Evolutionary conservation across 2,329 filamentous ascomycete genomes (phyloP), one percentile per base, ranked within the genome.

Genomic region (Tolypocladium paradoxum): DNA sequence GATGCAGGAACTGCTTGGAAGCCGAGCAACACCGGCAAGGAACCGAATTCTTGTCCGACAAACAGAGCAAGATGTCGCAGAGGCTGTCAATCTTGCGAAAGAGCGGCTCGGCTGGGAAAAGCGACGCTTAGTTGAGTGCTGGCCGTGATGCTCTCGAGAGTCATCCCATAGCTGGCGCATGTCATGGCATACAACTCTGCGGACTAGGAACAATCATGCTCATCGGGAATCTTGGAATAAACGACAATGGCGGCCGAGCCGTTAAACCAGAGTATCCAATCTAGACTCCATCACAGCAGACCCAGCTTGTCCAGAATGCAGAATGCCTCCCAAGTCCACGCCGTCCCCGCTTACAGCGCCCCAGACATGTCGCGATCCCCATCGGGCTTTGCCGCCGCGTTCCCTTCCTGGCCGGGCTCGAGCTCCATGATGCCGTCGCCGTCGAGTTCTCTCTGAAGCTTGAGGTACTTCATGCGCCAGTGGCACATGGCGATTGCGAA

Each of bases 381-480:
- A 4, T 18, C 9, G 16, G 16, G 16, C 8, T 29, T 31, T 20
- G 27, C n/a, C 43, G 4, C 11, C 18, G 18, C 24, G 8, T 29
- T 18, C 8, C 45, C 24, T 27, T 22, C 24, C 22, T 18, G 27
- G 29, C 22, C 4, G 2, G 52, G 33, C 33, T 47, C 24, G 31
- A 53, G 14, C 20, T 53, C 52, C 6, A 36, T 38, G 3, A 46
- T 16, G 8, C 45, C 35, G 4, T 53, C 12, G 33, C 9, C n/a
- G 18, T 24, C n/a, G 3, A 16, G 6, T 9, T 36, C 6, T 27
- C 24, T 46, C 22, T 16, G 36, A 14, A 49, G 24, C 24, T 27
- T 24, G 3, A 50, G 27, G 31, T 48, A 50, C 22, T 50, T 55
- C 18, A 50, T 16, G 7, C 53, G 53, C 50, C 50, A 52, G 24